These are phyloP conservation scores for Wickerhamiella azyma DNA, from an alignment of 805 yeast genomes.

Conservation along the genomic window DNA sequence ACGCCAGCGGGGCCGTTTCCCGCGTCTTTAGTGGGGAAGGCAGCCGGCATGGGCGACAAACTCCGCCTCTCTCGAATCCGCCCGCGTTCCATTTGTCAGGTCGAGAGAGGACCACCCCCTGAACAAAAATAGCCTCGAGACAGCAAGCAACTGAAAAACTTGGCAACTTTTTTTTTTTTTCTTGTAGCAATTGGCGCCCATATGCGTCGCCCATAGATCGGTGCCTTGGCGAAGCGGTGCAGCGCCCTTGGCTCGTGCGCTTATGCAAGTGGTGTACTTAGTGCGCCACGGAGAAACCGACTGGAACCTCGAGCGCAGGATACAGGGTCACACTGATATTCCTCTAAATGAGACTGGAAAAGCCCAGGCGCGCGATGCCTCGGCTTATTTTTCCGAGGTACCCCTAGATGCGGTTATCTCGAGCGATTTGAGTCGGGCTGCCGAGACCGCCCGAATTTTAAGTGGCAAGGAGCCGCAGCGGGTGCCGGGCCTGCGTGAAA, in stretches of 20 bases:
- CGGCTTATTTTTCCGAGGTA: slow-evolving; percentile 5
- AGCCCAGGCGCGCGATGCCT: slow-evolving; percentile 16
- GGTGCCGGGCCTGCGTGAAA: slow-evolving; percentile 14
- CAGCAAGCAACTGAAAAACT: too few species aligned
- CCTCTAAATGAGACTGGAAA: slow-evolving; percentile 15
- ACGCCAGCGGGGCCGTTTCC: slow-evolving; percentile 15
- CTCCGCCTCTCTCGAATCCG: slow-evolving; percentile 1
- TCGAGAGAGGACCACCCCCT: background rate
- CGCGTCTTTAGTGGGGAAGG: background rate
- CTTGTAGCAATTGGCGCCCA: too few species aligned
- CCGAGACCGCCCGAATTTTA: slow-evolving; percentile 15
- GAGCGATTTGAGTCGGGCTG: slow-evolving; percentile 18
- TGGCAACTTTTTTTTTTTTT: too few species aligned
- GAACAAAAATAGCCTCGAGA: too few species aligned
- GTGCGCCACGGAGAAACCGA: slow-evolving; percentile 21
- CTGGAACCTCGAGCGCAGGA: slow-evolving; percentile 13
- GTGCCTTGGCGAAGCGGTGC: background rate
- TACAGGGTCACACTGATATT: slow-evolving; percentile 19
- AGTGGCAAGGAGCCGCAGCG: slow-evolving; percentile 3
- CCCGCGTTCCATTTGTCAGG: slow-evolving; percentile 4
- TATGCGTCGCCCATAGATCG: background rate
- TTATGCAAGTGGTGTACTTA: slow-evolving; percentile 13
- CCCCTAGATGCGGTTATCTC: slow-evolving; percentile 15
- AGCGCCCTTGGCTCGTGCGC: background rate
- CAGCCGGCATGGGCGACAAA: slow-evolving; percentile 1